phyloP scores from a whole-genome alignment of 805 yeast species.

The Candida germanica region DNA sequence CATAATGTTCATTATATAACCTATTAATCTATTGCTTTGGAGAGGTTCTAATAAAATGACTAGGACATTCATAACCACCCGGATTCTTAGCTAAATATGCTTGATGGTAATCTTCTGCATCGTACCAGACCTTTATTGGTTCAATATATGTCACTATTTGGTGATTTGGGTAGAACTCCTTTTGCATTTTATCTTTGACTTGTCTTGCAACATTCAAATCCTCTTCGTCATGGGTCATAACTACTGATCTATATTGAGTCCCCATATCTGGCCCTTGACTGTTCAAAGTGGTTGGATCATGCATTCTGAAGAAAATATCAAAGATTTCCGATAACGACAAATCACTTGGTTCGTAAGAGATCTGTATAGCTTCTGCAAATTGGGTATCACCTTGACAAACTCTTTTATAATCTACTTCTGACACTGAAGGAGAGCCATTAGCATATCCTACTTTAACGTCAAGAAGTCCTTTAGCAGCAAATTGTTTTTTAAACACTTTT shows the following conservation, averaged over 20 bases:
- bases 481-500: conserved; percentile 71
- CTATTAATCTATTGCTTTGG: conserved; percentile 34
- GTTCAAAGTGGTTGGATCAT: conserved; percentile 86
- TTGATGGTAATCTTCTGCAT: conserved; percentile 97
- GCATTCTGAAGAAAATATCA: conserved; percentile 85
- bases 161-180: conserved; percentile 70
- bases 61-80: conserved; percentile 84
- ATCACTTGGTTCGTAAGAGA: conserved; percentile 72
- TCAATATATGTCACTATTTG: conserved; percentile 68
- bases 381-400: conserved; percentile 80
- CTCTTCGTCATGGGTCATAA: conserved; percentile 58
- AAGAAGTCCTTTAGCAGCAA: conserved; percentile 58
- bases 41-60: conserved; percentile 72
- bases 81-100: conserved; percentile 77
- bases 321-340: conserved; percentile 59
- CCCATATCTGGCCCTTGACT: conserved; percentile 88
- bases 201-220: conserved; percentile 46
- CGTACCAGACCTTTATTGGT: conserved; percentile 69
- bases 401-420: conserved; percentile 48
- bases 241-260: conserved; percentile 84
- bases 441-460: conserved; percentile 89
- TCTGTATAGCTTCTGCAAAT: conserved; percentile 78
- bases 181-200: conserved; percentile 56
- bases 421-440: conserved; percentile 65
- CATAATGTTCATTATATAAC: background rate